Percentiles rank a stretch among this genome's conserved stretches.
phyloP scores from a whole-genome alignment of 345 rosid species.

The Turnera subulata region DNA sequence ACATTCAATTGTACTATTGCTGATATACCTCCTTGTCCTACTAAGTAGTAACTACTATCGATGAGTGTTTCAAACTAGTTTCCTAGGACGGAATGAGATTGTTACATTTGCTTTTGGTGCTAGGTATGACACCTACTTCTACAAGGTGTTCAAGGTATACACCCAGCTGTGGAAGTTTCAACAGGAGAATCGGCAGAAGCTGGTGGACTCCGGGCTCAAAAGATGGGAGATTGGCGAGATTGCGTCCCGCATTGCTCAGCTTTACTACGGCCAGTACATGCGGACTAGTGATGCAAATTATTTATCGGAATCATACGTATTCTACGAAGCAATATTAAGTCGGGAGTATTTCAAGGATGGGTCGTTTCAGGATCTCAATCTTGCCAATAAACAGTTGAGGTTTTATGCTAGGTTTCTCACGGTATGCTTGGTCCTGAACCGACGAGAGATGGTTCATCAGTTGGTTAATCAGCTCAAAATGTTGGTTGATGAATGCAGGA shows the following conservation, averaged over 20 bases:
- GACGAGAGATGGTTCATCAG: slow-evolving; percentile 77
- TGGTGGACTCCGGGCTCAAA: slow-evolving; percentile 89
- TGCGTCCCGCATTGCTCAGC: slow-evolving; percentile 90
- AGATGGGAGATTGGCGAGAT: slow-evolving; percentile 98
- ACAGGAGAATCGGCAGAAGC: slow-evolving; percentile 87
- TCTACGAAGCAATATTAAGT: slow-evolving; percentile 78
- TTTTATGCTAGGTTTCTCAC: slow-evolving; percentile 85
- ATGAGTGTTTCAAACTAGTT: neutral
- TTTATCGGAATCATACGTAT: slow-evolving; percentile 76
- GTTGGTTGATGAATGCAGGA: slow-evolving; percentile 88
- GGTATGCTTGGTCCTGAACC: slow-evolving; percentile 84
- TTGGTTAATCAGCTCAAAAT: slow-evolving; percentile 72
- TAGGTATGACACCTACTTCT: slow-evolving; percentile 89
- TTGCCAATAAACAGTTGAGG: slow-evolving; percentile 88
- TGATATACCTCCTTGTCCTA: too few relatives aligned
- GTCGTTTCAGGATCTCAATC: slow-evolving; percentile 64
- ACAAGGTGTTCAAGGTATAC: slow-evolving; percentile 96
- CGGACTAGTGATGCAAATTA: slow-evolving; percentile 76
- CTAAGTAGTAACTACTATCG: neutral
- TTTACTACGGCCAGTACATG: slow-evolving; percentile 93
- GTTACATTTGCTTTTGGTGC: slow-evolving; percentile 11
- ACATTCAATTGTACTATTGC: too few relatives aligned
- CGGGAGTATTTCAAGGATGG: slow-evolving; percentile 93
- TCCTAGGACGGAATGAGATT: neutral
- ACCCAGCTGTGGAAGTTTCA: slow-evolving; percentile 95